phyloP scores from a whole-genome alignment of 176 grass and related monocot species.

The Sorghum bicolor region DNA sequence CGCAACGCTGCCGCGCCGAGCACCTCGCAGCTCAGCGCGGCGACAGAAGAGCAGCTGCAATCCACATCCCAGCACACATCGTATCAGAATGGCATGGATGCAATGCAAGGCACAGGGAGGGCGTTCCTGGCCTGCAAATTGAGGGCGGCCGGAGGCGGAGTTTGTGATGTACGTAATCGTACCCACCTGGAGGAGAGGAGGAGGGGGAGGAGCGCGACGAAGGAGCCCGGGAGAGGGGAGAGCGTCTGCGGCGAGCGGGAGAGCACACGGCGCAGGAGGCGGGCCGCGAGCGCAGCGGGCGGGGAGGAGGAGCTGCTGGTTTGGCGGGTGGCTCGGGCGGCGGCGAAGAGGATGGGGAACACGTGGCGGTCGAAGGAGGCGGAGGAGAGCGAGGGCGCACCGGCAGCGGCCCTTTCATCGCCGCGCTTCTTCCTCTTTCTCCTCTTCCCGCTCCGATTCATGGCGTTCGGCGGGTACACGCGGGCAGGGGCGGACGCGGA shows the following conservation, averaged over 20 bases:
- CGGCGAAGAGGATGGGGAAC: conserved; percentile 41
- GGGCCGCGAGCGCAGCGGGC: not conserved
- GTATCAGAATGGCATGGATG: not conserved
- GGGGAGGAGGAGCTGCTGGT: not conserved
- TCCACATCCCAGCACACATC: not conserved
- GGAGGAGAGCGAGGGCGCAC: not conserved
- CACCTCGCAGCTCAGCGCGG: conserved; percentile 48
- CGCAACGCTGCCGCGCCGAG: conserved; percentile 45
- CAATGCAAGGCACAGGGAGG: not conserved
- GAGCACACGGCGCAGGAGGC: conserved; percentile 39
- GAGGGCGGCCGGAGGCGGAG: not conserved
- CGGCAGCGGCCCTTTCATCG: not conserved
- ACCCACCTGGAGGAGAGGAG: conserved; percentile 44
- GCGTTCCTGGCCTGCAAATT: not conserved
- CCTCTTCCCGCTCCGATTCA: conserved; percentile 7
- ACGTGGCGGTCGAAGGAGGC: conserved; percentile 25
- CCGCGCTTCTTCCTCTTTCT: conserved; percentile 24
- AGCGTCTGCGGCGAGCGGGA: not conserved
- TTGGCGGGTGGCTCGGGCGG: not conserved
- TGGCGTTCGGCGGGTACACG: not conserved
- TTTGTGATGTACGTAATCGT: not conserved
- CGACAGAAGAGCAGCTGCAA: conserved; percentile 46
- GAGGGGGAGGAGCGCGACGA: conserved; percentile 38
- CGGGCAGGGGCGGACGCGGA: too few species aligned
- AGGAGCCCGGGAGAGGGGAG: conserved; percentile 16